These are phyloP conservation scores for Puccinia polysora DNA, from an alignment of 1,284 basidiomycete species.

Conservation along the genomic window DNA sequence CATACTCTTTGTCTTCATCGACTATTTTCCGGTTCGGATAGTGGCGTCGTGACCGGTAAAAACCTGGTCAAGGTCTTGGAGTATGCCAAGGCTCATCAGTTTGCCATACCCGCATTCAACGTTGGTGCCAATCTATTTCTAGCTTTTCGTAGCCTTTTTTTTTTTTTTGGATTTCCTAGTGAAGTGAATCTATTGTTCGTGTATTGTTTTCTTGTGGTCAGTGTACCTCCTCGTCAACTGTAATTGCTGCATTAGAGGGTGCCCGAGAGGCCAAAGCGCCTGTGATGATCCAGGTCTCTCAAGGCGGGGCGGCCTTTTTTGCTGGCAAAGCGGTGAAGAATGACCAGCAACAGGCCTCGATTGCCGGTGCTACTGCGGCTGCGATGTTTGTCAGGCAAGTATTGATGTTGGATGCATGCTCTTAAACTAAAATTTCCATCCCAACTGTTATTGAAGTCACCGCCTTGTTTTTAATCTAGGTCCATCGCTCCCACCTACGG, in stretches of 20 bases:
- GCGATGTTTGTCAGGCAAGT: conserved; percentile 76
- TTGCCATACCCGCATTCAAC: conserved; percentile 44
- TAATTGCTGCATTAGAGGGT: conserved; percentile 80
- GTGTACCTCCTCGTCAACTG: conserved; percentile 68
- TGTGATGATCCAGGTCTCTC: conserved; percentile 96
- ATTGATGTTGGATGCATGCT: too few species aligned
- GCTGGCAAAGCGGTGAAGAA: conserved; percentile 95
- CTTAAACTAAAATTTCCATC: background rate
- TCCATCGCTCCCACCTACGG: conserved; percentile 49
- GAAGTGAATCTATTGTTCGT: background rate
- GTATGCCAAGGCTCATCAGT: conserved; percentile 40
- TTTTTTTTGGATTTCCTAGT: background rate
- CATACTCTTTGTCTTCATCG: too few species aligned
- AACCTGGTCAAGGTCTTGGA: conserved; percentile 40
- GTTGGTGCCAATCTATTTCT: conserved; percentile 5
- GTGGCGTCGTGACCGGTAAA: conserved; percentile 43
- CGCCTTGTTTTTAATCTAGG: background rate
- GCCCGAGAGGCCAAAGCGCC: conserved; percentile 90
- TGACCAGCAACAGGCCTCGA: conserved; percentile 93
- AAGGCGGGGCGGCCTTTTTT: conserved; percentile 94
- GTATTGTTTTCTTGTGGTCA: background rate
- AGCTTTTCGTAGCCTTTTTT: background rate
- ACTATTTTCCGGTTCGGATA: too few species aligned
- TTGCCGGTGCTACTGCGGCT: conserved; percentile 82
- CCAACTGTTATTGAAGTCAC: background rate